Evolutionary conservation across 2,329 filamentous ascomycete species (phyloP).

Genomic region (Alternaria triticimaculans): DNA sequence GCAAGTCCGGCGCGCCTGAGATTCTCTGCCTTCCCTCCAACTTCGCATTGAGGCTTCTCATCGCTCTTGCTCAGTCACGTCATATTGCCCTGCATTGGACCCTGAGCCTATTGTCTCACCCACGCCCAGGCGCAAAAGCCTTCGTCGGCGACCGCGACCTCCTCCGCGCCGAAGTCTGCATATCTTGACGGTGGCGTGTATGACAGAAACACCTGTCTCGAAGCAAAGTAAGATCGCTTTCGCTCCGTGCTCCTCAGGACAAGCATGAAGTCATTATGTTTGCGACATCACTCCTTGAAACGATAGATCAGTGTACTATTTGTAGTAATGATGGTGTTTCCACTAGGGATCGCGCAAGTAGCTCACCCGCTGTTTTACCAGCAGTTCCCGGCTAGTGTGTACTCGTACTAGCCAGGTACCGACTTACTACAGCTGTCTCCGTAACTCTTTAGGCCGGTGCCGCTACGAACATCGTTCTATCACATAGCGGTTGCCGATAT

Average conservation of each 20-base stretch:
- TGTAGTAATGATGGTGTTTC: background rate
- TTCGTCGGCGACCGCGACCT: conserved; percentile 14
- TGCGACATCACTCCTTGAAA: conserved; percentile 1
- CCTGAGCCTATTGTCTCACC: conserved; percentile 5
- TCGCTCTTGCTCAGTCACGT: conserved; percentile 7
- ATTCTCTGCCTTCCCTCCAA: conserved; percentile 3
- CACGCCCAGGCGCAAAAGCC: background rate
- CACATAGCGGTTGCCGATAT: background rate
- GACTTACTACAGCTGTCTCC: background rate
- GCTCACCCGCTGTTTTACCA: background rate
- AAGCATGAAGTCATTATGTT: background rate
- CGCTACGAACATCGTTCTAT: background rate
- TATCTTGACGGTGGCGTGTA: background rate
- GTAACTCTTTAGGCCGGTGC: background rate
- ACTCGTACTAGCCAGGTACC: background rate
- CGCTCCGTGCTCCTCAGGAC: background rate
- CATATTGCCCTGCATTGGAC: conserved; percentile 7
- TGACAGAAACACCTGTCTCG: background rate
- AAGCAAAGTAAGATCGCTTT: background rate
- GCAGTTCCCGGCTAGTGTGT: background rate
- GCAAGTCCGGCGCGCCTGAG: conserved; percentile 21
- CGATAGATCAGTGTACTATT: background rate
- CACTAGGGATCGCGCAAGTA: background rate
- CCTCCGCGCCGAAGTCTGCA: conserved; percentile 18
- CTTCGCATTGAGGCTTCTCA: background rate